phyloP scores from a whole-genome alignment of 2,329 filamentous ascomycete genomes.

The Reticulascus tulasneorum region DNA sequence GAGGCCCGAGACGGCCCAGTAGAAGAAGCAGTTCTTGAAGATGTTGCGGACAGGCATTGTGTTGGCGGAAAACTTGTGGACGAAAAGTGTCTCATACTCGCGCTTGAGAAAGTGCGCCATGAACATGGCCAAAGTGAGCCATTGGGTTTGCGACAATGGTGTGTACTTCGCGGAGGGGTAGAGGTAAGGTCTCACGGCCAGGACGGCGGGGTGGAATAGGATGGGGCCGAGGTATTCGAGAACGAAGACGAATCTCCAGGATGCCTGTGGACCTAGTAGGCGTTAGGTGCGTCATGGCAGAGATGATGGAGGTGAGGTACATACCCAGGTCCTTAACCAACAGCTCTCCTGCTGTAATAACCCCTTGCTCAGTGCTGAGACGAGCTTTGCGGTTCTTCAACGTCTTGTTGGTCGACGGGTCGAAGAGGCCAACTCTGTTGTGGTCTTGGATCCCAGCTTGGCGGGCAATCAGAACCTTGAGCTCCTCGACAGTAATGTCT shows the following conservation, averaged over 20 bases:
- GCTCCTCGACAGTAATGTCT: constrained; percentile 55
- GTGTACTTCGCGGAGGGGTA: constrained; percentile 40
- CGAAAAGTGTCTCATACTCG: constrained; percentile 87
- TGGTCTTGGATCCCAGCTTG: constrained; percentile 48
- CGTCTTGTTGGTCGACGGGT: constrained; percentile 57
- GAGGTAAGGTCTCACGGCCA: constrained; percentile 67
- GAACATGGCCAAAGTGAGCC: constrained; percentile 69
- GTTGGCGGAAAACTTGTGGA: constrained; percentile 90
- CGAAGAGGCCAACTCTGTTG: constrained; percentile 60
- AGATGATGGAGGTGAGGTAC: constrained; percentile 17
- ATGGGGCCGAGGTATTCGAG: constrained; percentile 94
- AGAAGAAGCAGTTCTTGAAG: constrained; percentile 92
- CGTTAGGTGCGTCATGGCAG: background rate
- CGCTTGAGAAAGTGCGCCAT: constrained; percentile 88
- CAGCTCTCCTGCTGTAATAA: constrained; percentile 52
- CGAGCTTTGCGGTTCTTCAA: constrained; percentile 58
- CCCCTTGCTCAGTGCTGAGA: constrained; percentile 43
- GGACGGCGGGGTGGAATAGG: constrained; percentile 73
- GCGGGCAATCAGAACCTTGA: constrained; percentile 53
- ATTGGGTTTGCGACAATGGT: constrained; percentile 64
- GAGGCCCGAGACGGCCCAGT: constrained; percentile 81
- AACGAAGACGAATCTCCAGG: constrained; percentile 90
- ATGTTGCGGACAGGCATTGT: constrained; percentile 93
- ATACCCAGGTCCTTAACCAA: constrained; percentile 92
- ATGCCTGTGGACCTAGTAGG: constrained; percentile 72